Evolutionary conservation across 768 basidiomycete genomes (phyloP), one percentile per base, ranked within the genome.

Genomic region (Termitomyces heimii): DNA sequence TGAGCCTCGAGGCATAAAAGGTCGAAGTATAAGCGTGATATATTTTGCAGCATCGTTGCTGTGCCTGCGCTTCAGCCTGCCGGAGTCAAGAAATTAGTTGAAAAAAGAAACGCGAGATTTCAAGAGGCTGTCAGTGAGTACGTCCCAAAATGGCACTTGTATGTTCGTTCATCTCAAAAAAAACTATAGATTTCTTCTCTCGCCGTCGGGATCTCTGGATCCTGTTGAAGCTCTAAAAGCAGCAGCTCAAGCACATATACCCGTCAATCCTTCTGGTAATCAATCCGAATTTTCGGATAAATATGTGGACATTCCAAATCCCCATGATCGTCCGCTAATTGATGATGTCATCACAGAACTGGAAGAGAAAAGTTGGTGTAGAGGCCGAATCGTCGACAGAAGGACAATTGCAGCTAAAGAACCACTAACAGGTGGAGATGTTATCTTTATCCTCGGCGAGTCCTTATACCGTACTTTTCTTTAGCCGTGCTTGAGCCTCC

Each of bases 161-260:
- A 16, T 8, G 34, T 46, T 29, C 8, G 28, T 13, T 45, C 24
- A 46, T 40, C 28, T 42, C 46, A 24, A 37, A 31, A 37, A 14
- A 48, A 35, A 42, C 12, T 39, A 37, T 55, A 92, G 90, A 57
- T 75, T 92, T 37, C 68, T 92, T 20, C 62, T 68, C 8, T 84
- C 88, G 8, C 77, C 80, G 13, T 68, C 77, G 2, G 65, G 68
- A 10, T 67, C 63, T 0, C 86, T 86, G 24, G 87, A 92, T 63
- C 80, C 92, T 0, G 80, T 84, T 1, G 61, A 65, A 14, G 68
- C 93, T 10, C 68, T 95, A 7, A 78, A 85, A 66, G 78, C 80
- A 6, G 90, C 89, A 24, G 87, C 85, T 2, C 76, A 75, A 26
- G 83, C 84, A 28, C 85, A 89, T 61, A 76, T 94, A 10, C 93